These are phyloP conservation scores for Candida coquimbonensis DNA, from an alignment of 805 yeast species.

Conservation along the genomic window DNA sequence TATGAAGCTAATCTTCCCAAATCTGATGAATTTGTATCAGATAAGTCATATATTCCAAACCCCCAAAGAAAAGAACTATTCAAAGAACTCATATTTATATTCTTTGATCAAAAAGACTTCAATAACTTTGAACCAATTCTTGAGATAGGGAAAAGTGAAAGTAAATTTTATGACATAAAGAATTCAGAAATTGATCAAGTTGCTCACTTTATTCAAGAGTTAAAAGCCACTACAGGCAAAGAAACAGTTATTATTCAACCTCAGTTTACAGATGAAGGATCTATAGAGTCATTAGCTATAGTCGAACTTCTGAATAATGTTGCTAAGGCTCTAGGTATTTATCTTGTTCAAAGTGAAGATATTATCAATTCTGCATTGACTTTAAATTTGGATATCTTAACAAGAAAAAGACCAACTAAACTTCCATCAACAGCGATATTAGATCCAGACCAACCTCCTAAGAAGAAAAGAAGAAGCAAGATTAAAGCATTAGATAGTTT, in stretches of 20 bases:
- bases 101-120: constrained; percentile 18
- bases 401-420: constrained; percentile 10
- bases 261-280: constrained; percentile 4
- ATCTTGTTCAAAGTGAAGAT: constrained; percentile 22
- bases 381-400: constrained; percentile 9
- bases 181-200: background rate
- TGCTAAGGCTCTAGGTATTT: constrained; percentile 15
- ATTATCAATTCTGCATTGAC: constrained; percentile 21
- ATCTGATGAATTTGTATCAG: constrained; percentile 17
- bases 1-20: constrained; percentile 23
- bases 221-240: background rate
- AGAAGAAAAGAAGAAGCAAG: constrained; percentile 12
- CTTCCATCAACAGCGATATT: background rate
- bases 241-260: constrained; percentile 12
- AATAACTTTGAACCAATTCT: constrained; percentile 20
- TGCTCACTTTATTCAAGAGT: background rate
- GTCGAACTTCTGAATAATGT: constrained; percentile 10
- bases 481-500: constrained; percentile 30
- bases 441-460: constrained; percentile 3
- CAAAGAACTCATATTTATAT: constrained; percentile 19
- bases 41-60: constrained; percentile 18
- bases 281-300: background rate
- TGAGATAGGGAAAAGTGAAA: constrained; percentile 1
- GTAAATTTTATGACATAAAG: background rate
- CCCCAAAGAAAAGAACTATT: constrained; percentile 20